Percentiles rank a stretch among this genome's conserved stretches.
Conservation (phyloP, 306 rosid species). For the Parietaria judaica region DNA sequence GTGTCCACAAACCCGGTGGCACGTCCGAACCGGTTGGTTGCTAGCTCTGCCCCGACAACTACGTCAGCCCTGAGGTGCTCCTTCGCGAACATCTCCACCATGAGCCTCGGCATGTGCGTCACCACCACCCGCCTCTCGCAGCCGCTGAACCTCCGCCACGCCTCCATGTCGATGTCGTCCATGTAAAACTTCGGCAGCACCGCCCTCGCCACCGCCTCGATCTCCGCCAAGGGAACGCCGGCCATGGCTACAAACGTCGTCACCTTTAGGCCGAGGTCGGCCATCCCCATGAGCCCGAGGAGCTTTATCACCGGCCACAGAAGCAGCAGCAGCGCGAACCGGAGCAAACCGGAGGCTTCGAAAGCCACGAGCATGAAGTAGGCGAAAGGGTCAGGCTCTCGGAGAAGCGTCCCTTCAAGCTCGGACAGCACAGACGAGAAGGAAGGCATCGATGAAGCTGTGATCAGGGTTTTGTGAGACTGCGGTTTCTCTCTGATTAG, state of each 20-base stretch:
- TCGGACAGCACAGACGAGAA: conserved; percentile 49
- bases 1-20: conserved; percentile 55
- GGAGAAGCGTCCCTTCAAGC: conserved; percentile 81
- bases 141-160: conserved; percentile 50
- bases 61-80: conserved; percentile 71
- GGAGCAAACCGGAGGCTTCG: conserved; percentile 73
- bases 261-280: conserved; percentile 31
- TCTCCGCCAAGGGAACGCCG: conserved; percentile 47
- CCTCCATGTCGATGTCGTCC: conserved; percentile 62
- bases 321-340: conserved; percentile 47
- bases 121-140: conserved; percentile 42
- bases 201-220: conserved; percentile 67
- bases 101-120: conserved; percentile 55
- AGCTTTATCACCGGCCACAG: conserved; percentile 56
- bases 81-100: conserved; percentile 77
- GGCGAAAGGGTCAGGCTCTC: conserved; percentile 47
- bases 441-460: conserved; percentile 11
- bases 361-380: conserved; percentile 85
- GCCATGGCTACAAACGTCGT: conserved; percentile 53
- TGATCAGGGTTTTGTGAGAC: background rate
- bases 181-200: conserved; percentile 80
- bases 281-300: conserved; percentile 29
- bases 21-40: conserved; percentile 44
- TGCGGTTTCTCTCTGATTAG: background rate
- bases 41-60: conserved; percentile 54